A percentile compares a stretch with the other conserved stretches of the same genome.
Evolutionary conservation across 2,329 filamentous ascomycete genomes (phyloP).

Genomic region (Rasamsonia emersonii): DNA sequence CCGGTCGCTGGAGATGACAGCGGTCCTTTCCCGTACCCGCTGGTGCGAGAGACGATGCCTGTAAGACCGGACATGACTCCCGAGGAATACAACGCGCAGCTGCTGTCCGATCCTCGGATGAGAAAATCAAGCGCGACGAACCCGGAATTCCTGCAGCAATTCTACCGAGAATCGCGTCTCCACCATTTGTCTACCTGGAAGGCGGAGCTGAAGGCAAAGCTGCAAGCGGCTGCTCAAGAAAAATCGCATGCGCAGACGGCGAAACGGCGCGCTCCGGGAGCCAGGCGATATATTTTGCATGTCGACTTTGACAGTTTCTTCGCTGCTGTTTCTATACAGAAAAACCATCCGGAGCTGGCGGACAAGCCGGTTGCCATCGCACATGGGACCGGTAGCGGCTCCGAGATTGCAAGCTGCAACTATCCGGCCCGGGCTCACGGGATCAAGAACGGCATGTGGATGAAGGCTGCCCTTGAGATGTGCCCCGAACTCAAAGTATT

Average conservation of each 20-base stretch:
- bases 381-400: conserved; percentile 74
- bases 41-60: conserved; percentile 11
- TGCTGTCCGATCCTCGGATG: conserved; percentile 76
- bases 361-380: conserved; percentile 83
- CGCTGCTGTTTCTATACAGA: conserved; percentile 80
- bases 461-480: conserved; percentile 76
- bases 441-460: conserved; percentile 99
- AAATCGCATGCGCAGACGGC: conserved; percentile 43
- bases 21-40: conserved; percentile 13
- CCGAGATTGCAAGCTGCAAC: conserved; percentile 96
- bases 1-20: conserved; percentile 3
- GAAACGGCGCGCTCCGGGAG: conserved; percentile 51
- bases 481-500: conserved; percentile 81
- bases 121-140: conserved; percentile 86
- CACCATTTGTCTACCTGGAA: conserved; percentile 98
- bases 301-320: conserved; percentile 99
- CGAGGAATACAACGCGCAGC: conserved; percentile 81
- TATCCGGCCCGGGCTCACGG: conserved; percentile 81
- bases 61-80: conserved; percentile 56
- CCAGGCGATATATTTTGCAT: conserved; percentile 78
- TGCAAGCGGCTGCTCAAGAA: conserved; percentile 72
- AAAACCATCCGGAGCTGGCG: conserved; percentile 60
- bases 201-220: conserved; percentile 78
- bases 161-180: conserved; percentile 86
- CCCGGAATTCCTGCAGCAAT: conserved; percentile 87